Base-by-base conservation (phyloP, 2,329 filamentous ascomycete genomes). In the Phaeosphaeriaceae sp. region DNA sequence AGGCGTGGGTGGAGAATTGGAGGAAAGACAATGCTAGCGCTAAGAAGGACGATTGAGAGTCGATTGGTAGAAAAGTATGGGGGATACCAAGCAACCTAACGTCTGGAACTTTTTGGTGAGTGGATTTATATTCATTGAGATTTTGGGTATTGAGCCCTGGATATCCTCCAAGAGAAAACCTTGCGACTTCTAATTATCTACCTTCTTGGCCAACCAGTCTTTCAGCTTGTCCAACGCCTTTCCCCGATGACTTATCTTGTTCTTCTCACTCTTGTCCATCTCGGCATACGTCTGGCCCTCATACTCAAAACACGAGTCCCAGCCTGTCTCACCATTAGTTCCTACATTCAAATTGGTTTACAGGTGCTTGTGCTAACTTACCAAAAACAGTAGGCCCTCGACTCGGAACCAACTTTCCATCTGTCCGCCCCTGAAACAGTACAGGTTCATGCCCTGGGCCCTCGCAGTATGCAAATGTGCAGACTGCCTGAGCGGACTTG, bases 261-360 rank as follows among this genome's bases (percentile, higher is more conserved):
- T 99, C 85, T 95, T 95, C 70, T 86, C 84, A 8, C 72, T 76
- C 74, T 89, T 92, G 42, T 91, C 88, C 94, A 99, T 99, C 78
- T 99, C 94, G 21, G 94, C 94, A 71, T 96, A 87, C 78, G 94
- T 99, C 76, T 66, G 52, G 34, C 92, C 92, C 58, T 95, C 83
- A 62, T 95, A 93, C 76, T 99, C 94, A 66, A 99, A 99, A 58
- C 96, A 88, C 2, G 94, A 86, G 73, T 99, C 94, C 94, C 94
- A 99, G 37, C 93, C 92, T 96, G 20, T 46, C 30, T 9, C 9
- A 38, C 20, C 29, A 60, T 29, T 58, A 51, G 43, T 23, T 48
- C n/a, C 30, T 35, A 36, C 12, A 17, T 8, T 48, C 15, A 7
- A 26, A 16, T 15, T 26, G 20, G 37, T 7, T 26, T 21, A 32